A percentile compares a stretch with the other conserved stretches of the same genome.
These are phyloP conservation scores for Podila verticillata DNA, from an alignment of 192 early-diverging fungal species.

Conservation along the genomic window DNA sequence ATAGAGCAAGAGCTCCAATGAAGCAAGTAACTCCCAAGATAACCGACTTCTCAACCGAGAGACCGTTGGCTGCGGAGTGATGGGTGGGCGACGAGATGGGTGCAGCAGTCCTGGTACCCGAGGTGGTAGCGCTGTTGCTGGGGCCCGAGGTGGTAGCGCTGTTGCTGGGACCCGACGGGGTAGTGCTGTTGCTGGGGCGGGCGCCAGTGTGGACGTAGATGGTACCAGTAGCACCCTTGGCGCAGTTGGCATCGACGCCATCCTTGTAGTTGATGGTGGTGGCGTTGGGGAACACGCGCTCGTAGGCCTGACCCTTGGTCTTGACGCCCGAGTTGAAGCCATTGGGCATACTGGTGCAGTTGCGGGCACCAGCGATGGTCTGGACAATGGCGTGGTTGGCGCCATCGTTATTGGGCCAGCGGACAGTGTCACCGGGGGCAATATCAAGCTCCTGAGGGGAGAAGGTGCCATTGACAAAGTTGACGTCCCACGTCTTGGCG, in stretches of 20 bases:
- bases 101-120: slow-evolving; percentile 2
- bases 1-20: slow-evolving; percentile 28
- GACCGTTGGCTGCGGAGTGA: neutral
- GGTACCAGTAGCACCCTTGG: slow-evolving; percentile 13
- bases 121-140: neutral
- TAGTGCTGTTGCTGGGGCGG: neutral
- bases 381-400: slow-evolving; percentile 25
- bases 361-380: slow-evolving; percentile 7
- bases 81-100: slow-evolving; percentile 13
- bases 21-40: slow-evolving; percentile 16
- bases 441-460: slow-evolving; percentile 25
- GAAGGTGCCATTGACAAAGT: slow-evolving; percentile 16
- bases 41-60: slow-evolving; percentile 19
- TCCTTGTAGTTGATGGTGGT: slow-evolving; percentile 20
- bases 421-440: slow-evolving; percentile 21
- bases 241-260: slow-evolving; percentile 15
- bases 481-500: slow-evolving; percentile 31
- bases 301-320: slow-evolving; percentile 10
- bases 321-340: slow-evolving; percentile 23
- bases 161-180: no score
- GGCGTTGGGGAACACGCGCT: slow-evolving; percentile 10
- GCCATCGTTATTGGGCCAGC: slow-evolving; percentile 28
- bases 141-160: neutral
- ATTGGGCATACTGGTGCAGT: slow-evolving; percentile 14
- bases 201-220: neutral